Evolutionary conservation across 2,329 filamentous ascomycete species (phyloP).

Genomic region (Hypoxylon sp.): DNA sequence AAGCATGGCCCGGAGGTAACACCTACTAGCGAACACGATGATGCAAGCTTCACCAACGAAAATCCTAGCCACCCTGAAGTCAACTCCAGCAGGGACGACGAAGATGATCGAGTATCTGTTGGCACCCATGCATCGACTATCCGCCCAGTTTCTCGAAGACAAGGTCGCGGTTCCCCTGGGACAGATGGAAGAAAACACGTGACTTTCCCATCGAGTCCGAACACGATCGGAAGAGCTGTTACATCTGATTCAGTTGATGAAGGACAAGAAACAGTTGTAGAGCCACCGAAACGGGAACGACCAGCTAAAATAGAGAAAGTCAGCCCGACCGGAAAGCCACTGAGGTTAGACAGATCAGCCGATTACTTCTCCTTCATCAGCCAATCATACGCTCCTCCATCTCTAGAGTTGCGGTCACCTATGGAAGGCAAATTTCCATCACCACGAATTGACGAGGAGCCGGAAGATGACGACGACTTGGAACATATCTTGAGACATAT

Average conservation of each 20-base stretch:
- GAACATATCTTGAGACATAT: conserved; percentile 39
- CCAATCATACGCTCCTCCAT: conserved; percentile 52
- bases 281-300: conserved; percentile 15
- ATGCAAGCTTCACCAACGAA: conserved; percentile 10
- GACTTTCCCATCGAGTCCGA: conserved; percentile 37
- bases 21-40: conserved; percentile 20
- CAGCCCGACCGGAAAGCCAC: conserved; percentile 25
- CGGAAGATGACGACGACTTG: conserved; percentile 41
- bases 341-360: conserved; percentile 44
- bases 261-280: background rate
- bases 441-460: conserved; percentile 45
- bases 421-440: conserved; percentile 43
- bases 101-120: conserved; percentile 48
- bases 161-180: conserved; percentile 31
- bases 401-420: conserved; percentile 50
- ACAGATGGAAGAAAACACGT: conserved; percentile 33
- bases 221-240: conserved; percentile 40
- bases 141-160: conserved; percentile 45
- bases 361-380: conserved; percentile 54
- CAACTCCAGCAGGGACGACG: conserved; percentile 25
- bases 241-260: conserved; percentile 27
- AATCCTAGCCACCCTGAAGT: conserved; percentile 22
- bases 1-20: conserved; percentile 5
- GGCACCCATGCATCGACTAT: conserved; percentile 50
- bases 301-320: conserved; percentile 7